Evolutionary conservation across 352 stramenopile genomes (phyloP).

Genomic region (Phytophthora cajani): DNA sequence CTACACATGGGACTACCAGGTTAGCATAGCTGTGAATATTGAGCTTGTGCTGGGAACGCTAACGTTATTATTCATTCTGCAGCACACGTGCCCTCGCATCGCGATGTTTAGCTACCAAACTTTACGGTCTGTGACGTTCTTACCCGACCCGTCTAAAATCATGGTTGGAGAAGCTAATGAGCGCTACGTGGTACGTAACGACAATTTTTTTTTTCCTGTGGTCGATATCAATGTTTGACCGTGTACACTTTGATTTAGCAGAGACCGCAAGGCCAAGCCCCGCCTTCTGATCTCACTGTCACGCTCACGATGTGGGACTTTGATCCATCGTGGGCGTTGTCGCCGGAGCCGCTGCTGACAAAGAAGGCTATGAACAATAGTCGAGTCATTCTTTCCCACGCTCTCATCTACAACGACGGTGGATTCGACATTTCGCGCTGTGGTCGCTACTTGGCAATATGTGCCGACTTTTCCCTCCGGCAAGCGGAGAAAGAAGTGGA

Average conservation of each 20-base stretch:
- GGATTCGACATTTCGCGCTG: conserved; percentile 97
- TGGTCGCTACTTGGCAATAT: conserved; percentile 94
- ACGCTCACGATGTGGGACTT: conserved; percentile 96
- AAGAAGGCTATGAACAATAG: conserved; percentile 90
- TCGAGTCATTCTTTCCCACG: conserved; percentile 87
- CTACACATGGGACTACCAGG: conserved; percentile 96
- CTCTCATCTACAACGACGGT: conserved; percentile 98
- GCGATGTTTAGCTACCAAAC: conserved; percentile 92
- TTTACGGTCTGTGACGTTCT: conserved; percentile 94
- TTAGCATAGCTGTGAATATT: conserved; percentile 49
- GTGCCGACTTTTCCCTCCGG: conserved; percentile 93
- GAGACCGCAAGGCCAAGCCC: conserved; percentile 76
- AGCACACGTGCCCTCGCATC: conserved; percentile 85
- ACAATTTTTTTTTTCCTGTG: neutral
- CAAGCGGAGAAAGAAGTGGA: conserved; percentile 90
- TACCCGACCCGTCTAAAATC: conserved; percentile 90
- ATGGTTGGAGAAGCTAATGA: conserved; percentile 96
- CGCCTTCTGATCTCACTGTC: conserved; percentile 91
- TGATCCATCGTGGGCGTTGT: conserved; percentile 82
- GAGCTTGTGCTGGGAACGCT: neutral
- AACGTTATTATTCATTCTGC: conserved; percentile 6
- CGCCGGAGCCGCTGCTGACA: conserved; percentile 68
- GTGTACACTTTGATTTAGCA: conserved; percentile 26
- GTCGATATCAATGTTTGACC: neutral
- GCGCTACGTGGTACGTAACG: conserved; percentile 72